Percentiles rank a stretch among this genome's conserved stretches.
Conservation (phyloP, 2,329 filamentous ascomycete species). For the Colletotrichum coccodes region DNA sequence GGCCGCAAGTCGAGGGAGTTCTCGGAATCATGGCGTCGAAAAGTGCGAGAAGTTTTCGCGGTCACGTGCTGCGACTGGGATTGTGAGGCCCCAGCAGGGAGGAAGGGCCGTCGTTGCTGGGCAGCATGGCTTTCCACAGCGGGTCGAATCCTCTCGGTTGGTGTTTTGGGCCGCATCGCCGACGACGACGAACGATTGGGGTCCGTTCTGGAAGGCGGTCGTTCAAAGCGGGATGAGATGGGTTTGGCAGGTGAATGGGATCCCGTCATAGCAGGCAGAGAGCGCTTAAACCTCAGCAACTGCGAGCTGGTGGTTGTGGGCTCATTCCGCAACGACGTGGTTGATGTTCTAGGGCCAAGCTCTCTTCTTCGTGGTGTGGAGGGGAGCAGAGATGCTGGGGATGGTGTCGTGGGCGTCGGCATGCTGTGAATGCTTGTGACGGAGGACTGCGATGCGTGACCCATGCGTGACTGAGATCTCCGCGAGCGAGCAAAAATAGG, state of each 20-base stretch:
- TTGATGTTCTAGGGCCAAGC: slow-evolving; percentile 64
- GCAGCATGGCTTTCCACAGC: slow-evolving; percentile 61
- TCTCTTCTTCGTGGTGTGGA: slow-evolving; percentile 71
- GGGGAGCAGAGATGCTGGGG: slow-evolving; percentile 63
- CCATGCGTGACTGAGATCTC: slow-evolving; percentile 73
- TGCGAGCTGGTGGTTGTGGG: slow-evolving; percentile 74
- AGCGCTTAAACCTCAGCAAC: slow-evolving; percentile 72
- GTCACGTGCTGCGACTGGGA: slow-evolving; percentile 82
- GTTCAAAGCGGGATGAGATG: slow-evolving; percentile 58
- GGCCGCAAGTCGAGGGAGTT: slow-evolving; percentile 68
- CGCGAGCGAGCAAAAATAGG: slow-evolving; percentile 68
- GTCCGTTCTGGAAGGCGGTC: slow-evolving; percentile 70
- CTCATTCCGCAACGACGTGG: slow-evolving; percentile 64
- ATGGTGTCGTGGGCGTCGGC: slow-evolving; percentile 68
- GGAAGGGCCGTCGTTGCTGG: slow-evolving; percentile 75
- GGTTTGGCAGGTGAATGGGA: slow-evolving; percentile 63
- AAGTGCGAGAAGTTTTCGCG: slow-evolving; percentile 75
- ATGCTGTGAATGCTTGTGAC: slow-evolving; percentile 72
- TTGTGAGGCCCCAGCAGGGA: slow-evolving; percentile 79
- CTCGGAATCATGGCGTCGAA: slow-evolving; percentile 87
- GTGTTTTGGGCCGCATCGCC: slow-evolving; percentile 74
- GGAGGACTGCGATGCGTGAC: slow-evolving; percentile 77
- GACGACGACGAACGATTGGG: slow-evolving; percentile 61
- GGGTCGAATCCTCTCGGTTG: slow-evolving; percentile 69
- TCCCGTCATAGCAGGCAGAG: slow-evolving; percentile 68